These are phyloP conservation scores for Spathaspora hagerdaliae DNA, from an alignment of 805 yeast genomes.

Conservation along the genomic window DNA sequence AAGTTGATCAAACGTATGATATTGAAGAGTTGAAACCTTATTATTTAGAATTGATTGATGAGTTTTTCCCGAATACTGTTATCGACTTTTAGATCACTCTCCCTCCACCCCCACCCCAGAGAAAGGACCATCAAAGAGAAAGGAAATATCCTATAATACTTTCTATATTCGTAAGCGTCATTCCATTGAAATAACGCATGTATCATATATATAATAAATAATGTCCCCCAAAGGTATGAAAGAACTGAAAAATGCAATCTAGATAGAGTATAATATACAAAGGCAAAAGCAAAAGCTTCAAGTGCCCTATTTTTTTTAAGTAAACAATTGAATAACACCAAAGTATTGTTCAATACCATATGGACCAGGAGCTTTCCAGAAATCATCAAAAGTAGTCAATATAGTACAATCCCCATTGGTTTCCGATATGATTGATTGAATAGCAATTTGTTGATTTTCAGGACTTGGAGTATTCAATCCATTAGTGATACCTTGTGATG, in stretches of 20 bases:
- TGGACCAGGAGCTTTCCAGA: constrained; percentile 82
- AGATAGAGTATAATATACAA: no score
- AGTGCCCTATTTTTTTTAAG: constrained; percentile 1
- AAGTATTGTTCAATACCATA: constrained; percentile 86
- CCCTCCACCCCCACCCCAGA: no score
- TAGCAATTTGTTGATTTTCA: constrained; percentile 70
- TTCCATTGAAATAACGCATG: not conserved
- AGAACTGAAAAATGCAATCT: no score
- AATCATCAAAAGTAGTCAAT: constrained; percentile 76
- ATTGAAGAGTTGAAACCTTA: constrained; percentile 52
- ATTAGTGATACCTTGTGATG: constrained; percentile 65
- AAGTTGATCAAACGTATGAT: constrained; percentile 46
- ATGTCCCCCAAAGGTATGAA: no score
- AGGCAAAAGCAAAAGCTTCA: no score
- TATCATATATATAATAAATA: no score
- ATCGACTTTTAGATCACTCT: constrained; percentile 45
- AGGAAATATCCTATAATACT: no score
- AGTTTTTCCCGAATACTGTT: constrained; percentile 54
- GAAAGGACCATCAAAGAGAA: no score
- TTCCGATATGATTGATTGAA: constrained; percentile 55
- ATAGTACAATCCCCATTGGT: constrained; percentile 63
- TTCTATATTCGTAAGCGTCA: not conserved
- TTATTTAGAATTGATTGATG: constrained; percentile 61
- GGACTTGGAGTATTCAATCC: constrained; percentile 71
- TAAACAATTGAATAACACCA: constrained; percentile 52